Evolutionary conservation across 2,329 filamentous ascomycete genomes (phyloP).

Genomic region (Aspergillus felis): DNA sequence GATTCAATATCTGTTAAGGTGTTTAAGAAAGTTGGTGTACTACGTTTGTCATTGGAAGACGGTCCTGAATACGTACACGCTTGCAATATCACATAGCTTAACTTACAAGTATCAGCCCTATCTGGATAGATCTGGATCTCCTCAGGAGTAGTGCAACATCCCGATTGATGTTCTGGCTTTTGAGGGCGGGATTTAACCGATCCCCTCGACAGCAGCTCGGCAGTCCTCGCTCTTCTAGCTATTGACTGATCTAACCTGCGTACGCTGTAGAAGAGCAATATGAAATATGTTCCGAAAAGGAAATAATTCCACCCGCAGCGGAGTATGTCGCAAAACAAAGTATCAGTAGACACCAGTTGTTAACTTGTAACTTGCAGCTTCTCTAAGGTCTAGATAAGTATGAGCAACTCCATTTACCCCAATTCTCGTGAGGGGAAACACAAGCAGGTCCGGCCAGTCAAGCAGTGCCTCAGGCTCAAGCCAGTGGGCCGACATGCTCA

Average conservation of each 20-base stretch:
- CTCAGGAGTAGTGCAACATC: neutral
- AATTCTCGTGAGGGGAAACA: slow-evolving; percentile 30
- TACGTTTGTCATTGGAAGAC: neutral
- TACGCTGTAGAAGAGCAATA: neutral
- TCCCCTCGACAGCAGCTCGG: neutral
- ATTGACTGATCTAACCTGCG: neutral
- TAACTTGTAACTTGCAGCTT: neutral
- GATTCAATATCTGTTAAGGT: neutral
- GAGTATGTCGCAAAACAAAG: too few relatives aligned
- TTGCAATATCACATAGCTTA: neutral
- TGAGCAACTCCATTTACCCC: slow-evolving; percentile 19
- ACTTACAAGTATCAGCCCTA: neutral
- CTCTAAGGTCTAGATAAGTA: neutral
- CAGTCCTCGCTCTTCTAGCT: neutral
- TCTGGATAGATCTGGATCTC: neutral
- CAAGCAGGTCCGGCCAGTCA: neutral
- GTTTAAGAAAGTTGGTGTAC: neutral
- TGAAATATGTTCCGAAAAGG: neutral
- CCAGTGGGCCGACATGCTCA: slow-evolving; percentile 9
- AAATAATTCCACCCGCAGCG: neutral
- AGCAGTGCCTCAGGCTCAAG: slow-evolving; percentile 9
- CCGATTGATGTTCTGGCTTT: neutral
- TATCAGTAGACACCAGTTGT: neutral
- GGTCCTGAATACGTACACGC: neutral
- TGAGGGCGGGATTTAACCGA: neutral